Percentiles rank a stretch among this genome's conserved stretches.
These are phyloP conservation scores for Cyclostephanos tholiformis DNA, from an alignment of 108 stramenopile species.

Conservation along the genomic window DNA sequence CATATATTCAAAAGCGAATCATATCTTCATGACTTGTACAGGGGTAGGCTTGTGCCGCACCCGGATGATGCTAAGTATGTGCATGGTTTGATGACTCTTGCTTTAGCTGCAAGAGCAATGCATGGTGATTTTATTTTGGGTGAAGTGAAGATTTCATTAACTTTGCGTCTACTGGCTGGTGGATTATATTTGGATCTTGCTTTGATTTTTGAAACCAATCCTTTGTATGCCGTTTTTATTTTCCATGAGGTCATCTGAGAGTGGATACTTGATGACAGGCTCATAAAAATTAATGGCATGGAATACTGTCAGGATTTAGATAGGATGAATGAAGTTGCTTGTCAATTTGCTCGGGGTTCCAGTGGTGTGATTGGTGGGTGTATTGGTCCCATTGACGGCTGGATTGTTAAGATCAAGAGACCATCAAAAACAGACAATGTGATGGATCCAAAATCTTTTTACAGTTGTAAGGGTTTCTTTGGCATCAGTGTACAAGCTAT, in stretches of 20 bases:
- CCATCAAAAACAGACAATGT: constrained; percentile 10
- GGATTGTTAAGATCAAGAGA: constrained; percentile 8
- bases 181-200: too few species aligned
- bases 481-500: constrained; percentile 38
- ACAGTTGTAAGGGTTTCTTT: constrained; percentile 42
- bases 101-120: too few species aligned
- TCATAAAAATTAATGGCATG: not conserved
- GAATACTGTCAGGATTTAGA: not conserved
- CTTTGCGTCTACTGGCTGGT: too few species aligned
- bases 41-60: not conserved
- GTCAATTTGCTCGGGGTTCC: not conserved
- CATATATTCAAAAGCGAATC: constrained; percentile 1
- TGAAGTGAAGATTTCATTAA: too few species aligned
- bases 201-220: too few species aligned
- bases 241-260: not conserved
- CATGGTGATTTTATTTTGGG: too few species aligned
- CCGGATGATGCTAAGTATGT: too few species aligned
- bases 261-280: constrained; percentile 3
- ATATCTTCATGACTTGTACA: not conserved
- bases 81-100: too few species aligned
- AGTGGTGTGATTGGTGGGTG: constrained; percentile 9
- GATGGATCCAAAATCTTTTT: constrained; percentile 26
- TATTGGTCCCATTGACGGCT: not conserved
- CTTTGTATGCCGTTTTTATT: not conserved
- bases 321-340: constrained; percentile 13